A percentile compares a stretch with the other conserved stretches of the same genome.
These are phyloP conservation scores for Styphnolobium japonicum DNA, from an alignment of 306 rosid genomes.

Conservation along the genomic window DNA sequence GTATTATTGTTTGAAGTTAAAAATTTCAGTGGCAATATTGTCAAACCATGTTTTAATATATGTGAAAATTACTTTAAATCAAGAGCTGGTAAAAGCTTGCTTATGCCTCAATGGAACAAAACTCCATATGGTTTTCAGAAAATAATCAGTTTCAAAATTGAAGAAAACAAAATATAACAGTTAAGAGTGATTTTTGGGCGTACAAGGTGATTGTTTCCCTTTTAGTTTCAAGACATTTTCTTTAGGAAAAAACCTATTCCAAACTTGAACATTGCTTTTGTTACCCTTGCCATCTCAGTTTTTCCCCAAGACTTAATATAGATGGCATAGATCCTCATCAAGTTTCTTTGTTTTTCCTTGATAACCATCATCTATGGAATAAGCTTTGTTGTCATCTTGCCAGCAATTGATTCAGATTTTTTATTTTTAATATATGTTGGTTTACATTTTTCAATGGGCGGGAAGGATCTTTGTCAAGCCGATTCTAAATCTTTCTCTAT, in stretches of 20 bases:
- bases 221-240: background rate
- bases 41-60: background rate
- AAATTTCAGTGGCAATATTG: background rate
- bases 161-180: background rate
- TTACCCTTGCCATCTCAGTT: background rate
- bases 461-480: conserved; percentile 90
- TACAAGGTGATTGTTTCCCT: background rate
- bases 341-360: background rate
- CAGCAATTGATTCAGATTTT: background rate
- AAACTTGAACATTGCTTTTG: background rate
- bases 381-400: background rate
- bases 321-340: background rate
- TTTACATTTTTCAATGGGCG: conserved; percentile 1
- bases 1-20: background rate
- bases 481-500: conserved; percentile 80
- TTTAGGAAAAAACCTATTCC: background rate
- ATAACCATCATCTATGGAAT: background rate
- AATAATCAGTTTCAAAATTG: background rate
- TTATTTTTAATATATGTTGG: background rate
- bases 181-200: background rate
- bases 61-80: background rate
- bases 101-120: background rate
- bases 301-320: background rate
- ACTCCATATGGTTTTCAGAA: background rate
- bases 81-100: background rate